A percentile compares a stretch with the other conserved stretches of the same genome.
These are phyloP conservation scores for Termitomyces eurrhizus DNA, from an alignment of 768 basidiomycete species.

Conservation along the genomic window DNA sequence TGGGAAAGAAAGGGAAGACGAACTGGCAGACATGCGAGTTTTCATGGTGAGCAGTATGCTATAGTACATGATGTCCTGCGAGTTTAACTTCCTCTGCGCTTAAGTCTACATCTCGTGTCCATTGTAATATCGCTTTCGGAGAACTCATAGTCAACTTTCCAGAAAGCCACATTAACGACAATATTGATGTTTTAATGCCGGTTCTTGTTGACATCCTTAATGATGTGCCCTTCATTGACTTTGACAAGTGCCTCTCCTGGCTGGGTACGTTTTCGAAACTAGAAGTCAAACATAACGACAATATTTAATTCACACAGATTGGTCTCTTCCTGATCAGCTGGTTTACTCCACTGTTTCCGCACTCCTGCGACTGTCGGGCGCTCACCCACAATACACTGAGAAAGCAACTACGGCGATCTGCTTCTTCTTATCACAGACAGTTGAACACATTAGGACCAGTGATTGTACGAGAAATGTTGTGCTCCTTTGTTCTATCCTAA, in stretches of 20 bases:
- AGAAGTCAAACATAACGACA: neutral
- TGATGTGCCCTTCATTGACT: conserved; percentile 73
- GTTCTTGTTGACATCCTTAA: conserved; percentile 63
- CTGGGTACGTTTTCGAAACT: conserved; percentile 44
- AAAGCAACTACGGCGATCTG: conserved; percentile 57
- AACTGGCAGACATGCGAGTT: conserved; percentile 29
- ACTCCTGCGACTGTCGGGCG: conserved; percentile 59
- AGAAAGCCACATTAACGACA: conserved; percentile 44
- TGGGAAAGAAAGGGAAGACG: conserved; percentile 23
- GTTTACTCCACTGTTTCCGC: conserved; percentile 77
- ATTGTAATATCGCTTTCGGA: conserved; percentile 82
- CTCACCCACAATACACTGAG: conserved; percentile 45
- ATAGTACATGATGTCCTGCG: conserved; percentile 2
- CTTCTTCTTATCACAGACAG: conserved; percentile 52
- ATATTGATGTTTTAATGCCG: conserved; percentile 50
- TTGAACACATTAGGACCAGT: conserved; percentile 49
- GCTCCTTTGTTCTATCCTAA: neutral
- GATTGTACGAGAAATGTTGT: conserved; percentile 39
- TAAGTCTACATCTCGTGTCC: conserved; percentile 67
- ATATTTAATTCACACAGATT: conserved; percentile 45
- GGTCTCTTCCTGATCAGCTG: conserved; percentile 84
- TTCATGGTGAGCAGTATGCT: conserved; percentile 31
- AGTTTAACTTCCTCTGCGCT: neutral
- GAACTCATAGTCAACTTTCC: conserved; percentile 69
- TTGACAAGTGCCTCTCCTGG: conserved; percentile 78